Base-by-base conservation (phyloP, 805 yeast genomes). In the Priceomyces castillae region DNA sequence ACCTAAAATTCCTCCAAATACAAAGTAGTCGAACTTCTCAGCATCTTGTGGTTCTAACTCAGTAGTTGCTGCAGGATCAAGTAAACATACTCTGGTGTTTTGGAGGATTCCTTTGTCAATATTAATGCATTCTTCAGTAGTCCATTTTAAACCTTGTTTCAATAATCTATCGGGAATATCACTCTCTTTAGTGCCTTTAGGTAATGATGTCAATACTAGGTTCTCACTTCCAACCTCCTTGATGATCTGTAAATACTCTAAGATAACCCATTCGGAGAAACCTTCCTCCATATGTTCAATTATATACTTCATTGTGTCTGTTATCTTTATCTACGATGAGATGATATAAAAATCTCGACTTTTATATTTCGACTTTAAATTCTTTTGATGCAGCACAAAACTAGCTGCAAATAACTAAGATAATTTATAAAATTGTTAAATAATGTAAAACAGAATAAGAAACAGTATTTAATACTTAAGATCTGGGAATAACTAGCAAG, bases 261-360 rank as follows among this genome's bases (percentile, higher is more conserved):
- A 73, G 22, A 79, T 76, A 34, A 92, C 98, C 99, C 99, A 92
- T 51, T 86, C 94, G 50, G 96, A 88, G 76, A 92, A 89, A 1
- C 96, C 98, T 47, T 81, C 86, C 65, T 92, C 99, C 97, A 92
- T 92, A 61, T 92, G 99, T 65, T 92, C 99, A 41, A 92, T 90
- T 41, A 94, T 80, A 73, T 90, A 92, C 65, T 88, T 89, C 95
- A 87, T 87, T 33, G 40, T 22, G 30, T 19, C 3, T 16, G 19
- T 14, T 25, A 5, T 34, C 11, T 14, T 30, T 10, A 11, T 9
- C 6, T 33, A 12, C 14, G 37, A 34, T 34, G 37, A 34, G 37
- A n/a, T 34, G 4, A 14, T 7, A n/a, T n/a, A n/a, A 28, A 28
- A 28, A 28, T 28, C n/a, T 28, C 25, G 25, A 9, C n/a, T n/a